A percentile compares a stretch with the other conserved stretches of the same genome.
phyloP scores from a whole-genome alignment of 2,329 filamentous ascomycete genomes.

The Xylariales sp. region DNA sequence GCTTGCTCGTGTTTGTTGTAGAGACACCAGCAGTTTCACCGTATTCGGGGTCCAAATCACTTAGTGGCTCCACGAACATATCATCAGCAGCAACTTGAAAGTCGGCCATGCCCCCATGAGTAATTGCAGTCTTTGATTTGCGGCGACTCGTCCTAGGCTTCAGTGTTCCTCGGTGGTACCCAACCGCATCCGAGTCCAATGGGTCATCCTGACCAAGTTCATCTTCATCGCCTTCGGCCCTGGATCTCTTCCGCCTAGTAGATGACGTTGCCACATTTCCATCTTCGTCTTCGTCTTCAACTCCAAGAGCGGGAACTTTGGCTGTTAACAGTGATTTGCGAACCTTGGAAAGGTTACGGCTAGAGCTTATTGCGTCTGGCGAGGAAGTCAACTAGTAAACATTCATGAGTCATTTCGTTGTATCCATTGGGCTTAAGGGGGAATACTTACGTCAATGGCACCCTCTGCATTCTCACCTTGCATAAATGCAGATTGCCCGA shows the following conservation, averaged over 20 bases:
- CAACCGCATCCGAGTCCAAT: too few species aligned
- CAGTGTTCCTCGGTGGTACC: background rate
- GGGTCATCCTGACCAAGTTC: constrained; percentile 21
- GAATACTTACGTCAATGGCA: constrained; percentile 20
- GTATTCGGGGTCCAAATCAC: constrained; percentile 5
- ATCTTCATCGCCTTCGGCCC: constrained; percentile 19
- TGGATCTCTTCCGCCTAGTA: constrained; percentile 16
- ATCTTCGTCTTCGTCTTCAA: constrained; percentile 4
- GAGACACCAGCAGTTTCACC: background rate
- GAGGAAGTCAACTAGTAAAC: constrained; percentile 25
- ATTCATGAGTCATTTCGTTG: constrained; percentile 10
- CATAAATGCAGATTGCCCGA: constrained; percentile 1
- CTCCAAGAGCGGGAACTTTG: background rate
- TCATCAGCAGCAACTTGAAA: background rate
- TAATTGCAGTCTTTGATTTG: constrained; percentile 5
- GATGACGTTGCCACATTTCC: constrained; percentile 7
- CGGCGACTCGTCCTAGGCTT: constrained; percentile 1
- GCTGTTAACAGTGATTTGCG: constrained; percentile 7
- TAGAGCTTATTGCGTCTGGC: constrained; percentile 20
- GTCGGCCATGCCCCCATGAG: background rate
- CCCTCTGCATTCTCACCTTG: constrained; percentile 8
- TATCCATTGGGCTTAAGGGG: background rate
- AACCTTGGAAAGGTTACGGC: constrained; percentile 6
- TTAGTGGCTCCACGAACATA: background rate
- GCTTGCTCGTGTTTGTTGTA: background rate